Evolutionary conservation across 305 asterid species (phyloP).

Genomic region (Rubia occidens): DNA sequence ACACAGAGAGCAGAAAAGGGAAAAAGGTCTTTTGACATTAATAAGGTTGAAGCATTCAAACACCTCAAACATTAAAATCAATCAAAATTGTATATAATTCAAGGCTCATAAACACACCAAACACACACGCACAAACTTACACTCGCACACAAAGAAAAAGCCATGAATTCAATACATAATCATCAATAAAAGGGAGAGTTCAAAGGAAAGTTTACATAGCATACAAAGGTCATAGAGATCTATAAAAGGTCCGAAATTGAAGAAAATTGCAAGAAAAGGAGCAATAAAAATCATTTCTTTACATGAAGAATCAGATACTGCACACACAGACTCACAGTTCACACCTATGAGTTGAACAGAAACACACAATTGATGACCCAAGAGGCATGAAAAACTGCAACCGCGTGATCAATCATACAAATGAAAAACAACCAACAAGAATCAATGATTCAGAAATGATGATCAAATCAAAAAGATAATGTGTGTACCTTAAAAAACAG

Average conservation of each 20-base stretch:
- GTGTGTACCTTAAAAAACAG: conserved; percentile 32
- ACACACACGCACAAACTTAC: no score
- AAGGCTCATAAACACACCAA: no score
- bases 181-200: neutral
- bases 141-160: no score
- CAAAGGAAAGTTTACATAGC: neutral
- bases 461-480: conserved; percentile 18
- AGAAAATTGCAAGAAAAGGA: conserved; percentile 2
- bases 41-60: no score
- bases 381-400: neutral
- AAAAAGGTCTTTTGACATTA: no score
- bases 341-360: conserved; percentile 9
- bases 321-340: conserved; percentile 5
- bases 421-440: conserved; percentile 10
- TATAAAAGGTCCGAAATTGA: neutral
- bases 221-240: conserved; percentile 17
- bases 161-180: neutral
- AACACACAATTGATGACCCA: conserved; percentile 18
- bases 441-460: conserved; percentile 44
- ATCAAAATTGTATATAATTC: no score
- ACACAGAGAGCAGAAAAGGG: no score
- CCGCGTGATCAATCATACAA: conserved; percentile 5
- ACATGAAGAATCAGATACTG: conserved; percentile 14
- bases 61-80: no score
- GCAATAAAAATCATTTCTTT: conserved; percentile 7